A percentile compares a stretch with the other conserved stretches of the same genome.
Evolutionary conservation across 352 stramenopile genomes (phyloP).

Genomic region (Blastocystis hominis): DNA sequence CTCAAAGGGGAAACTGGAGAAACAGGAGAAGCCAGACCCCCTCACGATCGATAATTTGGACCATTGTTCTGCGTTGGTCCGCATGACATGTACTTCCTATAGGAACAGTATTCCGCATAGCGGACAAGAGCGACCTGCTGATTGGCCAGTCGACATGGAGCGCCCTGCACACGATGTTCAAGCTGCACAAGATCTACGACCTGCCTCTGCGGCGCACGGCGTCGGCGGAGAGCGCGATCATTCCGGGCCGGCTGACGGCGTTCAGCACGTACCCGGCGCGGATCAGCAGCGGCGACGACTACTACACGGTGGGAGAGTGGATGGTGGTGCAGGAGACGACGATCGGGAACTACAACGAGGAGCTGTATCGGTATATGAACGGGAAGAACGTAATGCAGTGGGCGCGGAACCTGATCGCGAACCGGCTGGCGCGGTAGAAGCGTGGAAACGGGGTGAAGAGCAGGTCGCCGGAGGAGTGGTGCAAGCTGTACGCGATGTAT

Average conservation of each 20-base stretch:
- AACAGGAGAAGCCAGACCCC: neutral
- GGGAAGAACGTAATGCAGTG: slow-evolving; percentile 66
- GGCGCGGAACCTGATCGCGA: slow-evolving; percentile 57
- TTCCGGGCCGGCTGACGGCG: slow-evolving; percentile 45
- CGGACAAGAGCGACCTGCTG: slow-evolving; percentile 62
- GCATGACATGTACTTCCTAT: slow-evolving; percentile 62
- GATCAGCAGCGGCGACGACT: slow-evolving; percentile 68
- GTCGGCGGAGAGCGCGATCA: slow-evolving; percentile 53
- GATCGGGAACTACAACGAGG: slow-evolving; percentile 59
- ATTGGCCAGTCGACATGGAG: slow-evolving; percentile 69
- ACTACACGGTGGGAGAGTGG: slow-evolving; percentile 66
- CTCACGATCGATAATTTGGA: slow-evolving; percentile 27
- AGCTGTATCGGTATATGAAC: slow-evolving; percentile 64
- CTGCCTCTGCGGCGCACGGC: slow-evolving; percentile 50
- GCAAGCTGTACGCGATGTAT: slow-evolving; percentile 64
- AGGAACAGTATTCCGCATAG: slow-evolving; percentile 39
- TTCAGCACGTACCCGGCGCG: slow-evolving; percentile 69
- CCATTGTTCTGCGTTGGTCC: slow-evolving; percentile 67
- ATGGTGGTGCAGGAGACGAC: slow-evolving; percentile 67
- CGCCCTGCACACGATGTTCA: slow-evolving; percentile 67
- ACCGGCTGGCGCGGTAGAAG: slow-evolving; percentile 23
- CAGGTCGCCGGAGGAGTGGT: slow-evolving; percentile 62
- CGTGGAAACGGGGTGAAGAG: neutral
- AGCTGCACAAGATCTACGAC: slow-evolving; percentile 70
- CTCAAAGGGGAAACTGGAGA: neutral